phyloP scores from a whole-genome alignment of 768 basidiomycete species.

The Lactifluus rugatus region DNA sequence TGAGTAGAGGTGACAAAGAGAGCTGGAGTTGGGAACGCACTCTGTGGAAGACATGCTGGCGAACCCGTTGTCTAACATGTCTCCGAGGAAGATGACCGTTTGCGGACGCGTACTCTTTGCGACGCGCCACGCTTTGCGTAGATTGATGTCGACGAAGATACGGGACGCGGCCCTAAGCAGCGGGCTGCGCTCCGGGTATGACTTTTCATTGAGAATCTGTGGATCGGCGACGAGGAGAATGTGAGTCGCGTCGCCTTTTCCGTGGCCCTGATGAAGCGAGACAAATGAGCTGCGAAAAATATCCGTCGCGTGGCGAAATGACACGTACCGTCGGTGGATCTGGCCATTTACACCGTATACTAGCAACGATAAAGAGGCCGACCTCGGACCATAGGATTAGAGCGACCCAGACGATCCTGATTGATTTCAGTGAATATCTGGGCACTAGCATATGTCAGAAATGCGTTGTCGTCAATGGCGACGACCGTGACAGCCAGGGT shows the following conservation, averaged over 20 bases:
- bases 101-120: conserved; percentile 54
- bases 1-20: not conserved
- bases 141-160: conserved; percentile 66
- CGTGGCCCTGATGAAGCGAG: not conserved
- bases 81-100: conserved; percentile 74
- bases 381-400: conserved; percentile 65
- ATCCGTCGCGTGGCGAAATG: not conserved
- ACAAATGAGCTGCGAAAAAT: not conserved
- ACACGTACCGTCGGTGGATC: not conserved
- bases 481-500: not conserved
- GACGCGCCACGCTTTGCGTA: conserved; percentile 77
- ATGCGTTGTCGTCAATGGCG: not conserved
- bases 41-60: conserved; percentile 51
- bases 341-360: conserved; percentile 8
- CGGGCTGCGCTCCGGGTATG: conserved; percentile 53
- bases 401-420: conserved; percentile 53
- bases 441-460: not conserved
- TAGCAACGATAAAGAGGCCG: conserved; percentile 36
- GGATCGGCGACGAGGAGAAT: conserved; percentile 84
- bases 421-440: conserved; percentile 16
- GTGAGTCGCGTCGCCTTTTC: conserved; percentile 10
- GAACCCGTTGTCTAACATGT: conserved; percentile 86
- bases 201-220: conserved; percentile 68
- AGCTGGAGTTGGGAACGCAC: conserved; percentile 38
- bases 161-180: conserved; percentile 51